Percentiles rank a stretch among this genome's conserved stretches.
phyloP scores from a whole-genome alignment of 352 stramenopile species.

The Pythium aphanidermatum region DNA sequence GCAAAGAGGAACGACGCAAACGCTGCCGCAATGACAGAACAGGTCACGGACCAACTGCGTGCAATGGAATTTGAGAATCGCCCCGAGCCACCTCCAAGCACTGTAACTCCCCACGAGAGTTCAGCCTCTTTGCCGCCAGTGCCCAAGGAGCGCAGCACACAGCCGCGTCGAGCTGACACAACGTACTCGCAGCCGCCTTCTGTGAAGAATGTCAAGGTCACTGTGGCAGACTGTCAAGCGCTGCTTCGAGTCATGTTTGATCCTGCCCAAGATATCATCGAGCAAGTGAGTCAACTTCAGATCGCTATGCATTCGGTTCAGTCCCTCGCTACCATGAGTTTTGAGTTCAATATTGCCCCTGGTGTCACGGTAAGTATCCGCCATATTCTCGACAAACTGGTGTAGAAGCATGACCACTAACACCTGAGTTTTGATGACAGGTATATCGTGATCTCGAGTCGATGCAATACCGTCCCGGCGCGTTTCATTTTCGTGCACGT shows the following conservation, averaged over 20 bases:
- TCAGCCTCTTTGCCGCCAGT: background rate
- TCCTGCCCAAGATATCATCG: constrained; percentile 51
- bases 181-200: background rate
- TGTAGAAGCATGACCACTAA: no score
- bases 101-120: background rate
- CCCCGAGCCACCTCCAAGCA: background rate
- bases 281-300: constrained; percentile 38
- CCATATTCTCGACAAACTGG: no score
- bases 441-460: constrained; percentile 31
- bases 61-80: constrained; percentile 7
- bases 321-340: constrained; percentile 43
- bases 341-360: constrained; percentile 45
- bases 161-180: no score
- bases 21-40: background rate
- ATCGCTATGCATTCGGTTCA: constrained; percentile 25
- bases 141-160: no score
- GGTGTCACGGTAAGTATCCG: constrained; percentile 57
- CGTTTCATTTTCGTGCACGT: constrained; percentile 6
- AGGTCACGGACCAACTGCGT: constrained; percentile 8
- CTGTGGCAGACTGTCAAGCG: constrained; percentile 22
- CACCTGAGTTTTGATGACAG: constrained; percentile 32
- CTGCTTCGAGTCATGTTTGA: constrained; percentile 54
- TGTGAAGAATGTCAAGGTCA: constrained; percentile 10
- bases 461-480: background rate
- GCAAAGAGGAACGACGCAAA: background rate